These are phyloP conservation scores for Chrysoporthe austroafricana DNA, from an alignment of 2,329 filamentous ascomycete species.

Conservation along the genomic window DNA sequence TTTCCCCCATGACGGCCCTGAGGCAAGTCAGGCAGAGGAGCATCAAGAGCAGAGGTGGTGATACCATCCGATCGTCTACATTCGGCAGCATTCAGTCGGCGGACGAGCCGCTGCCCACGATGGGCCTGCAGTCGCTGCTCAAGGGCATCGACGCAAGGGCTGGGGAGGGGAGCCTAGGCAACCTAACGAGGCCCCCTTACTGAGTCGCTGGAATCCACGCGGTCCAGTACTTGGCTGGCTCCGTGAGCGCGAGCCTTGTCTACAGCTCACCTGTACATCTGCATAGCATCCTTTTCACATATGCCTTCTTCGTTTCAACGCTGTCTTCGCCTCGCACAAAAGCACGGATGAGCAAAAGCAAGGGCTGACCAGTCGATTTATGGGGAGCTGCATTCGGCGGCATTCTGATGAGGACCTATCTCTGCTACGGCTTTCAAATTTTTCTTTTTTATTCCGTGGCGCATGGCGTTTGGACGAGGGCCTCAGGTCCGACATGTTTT, in stretches of 20 bases:
- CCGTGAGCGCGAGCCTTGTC: neutral
- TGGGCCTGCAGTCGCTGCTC: slow-evolving; percentile 55
- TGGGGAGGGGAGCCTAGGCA: slow-evolving; percentile 50
- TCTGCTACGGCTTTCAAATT: no score
- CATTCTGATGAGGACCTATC: no score
- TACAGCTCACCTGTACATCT: neutral
- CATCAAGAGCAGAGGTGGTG: slow-evolving; percentile 48
- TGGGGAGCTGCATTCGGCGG: no score
- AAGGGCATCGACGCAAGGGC: slow-evolving; percentile 54
- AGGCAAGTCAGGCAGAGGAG: slow-evolving; percentile 40
- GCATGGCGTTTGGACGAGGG: no score
- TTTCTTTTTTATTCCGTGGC: no score
- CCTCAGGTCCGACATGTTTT: no score
- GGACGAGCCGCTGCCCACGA: slow-evolving; percentile 37
- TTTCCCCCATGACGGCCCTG: slow-evolving; percentile 22
- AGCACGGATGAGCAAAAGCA: neutral
- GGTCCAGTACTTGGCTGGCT: neutral
- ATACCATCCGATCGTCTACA: slow-evolving; percentile 42
- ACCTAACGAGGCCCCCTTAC: slow-evolving; percentile 54
- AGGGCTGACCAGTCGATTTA: no score
- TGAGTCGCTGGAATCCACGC: slow-evolving; percentile 31
- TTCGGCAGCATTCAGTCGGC: slow-evolving; percentile 37
- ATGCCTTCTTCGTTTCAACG: neutral
- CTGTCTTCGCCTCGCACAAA: neutral
- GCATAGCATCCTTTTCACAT: neutral